phyloP scores from a whole-genome alignment of 768 basidiomycete species.

The Kockovaella imperatae region DNA sequence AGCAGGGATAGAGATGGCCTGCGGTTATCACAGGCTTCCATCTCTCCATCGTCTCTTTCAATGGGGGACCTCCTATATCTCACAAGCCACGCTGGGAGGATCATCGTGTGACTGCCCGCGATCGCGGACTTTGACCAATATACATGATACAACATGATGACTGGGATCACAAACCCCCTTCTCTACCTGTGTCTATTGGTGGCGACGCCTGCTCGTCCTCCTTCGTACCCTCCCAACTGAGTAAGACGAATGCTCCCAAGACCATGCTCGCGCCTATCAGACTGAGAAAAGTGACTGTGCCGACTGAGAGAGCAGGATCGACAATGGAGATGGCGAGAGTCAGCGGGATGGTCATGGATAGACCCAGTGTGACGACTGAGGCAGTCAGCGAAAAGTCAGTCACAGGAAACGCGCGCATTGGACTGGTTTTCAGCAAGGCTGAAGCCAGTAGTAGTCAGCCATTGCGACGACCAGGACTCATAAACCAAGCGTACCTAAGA shows the following conservation, averaged over 20 bases:
- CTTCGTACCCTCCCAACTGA: constrained; percentile 49
- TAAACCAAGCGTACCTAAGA: constrained; percentile 24
- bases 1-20: too few relatives aligned
- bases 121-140: too few relatives aligned
- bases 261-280: constrained; percentile 70
- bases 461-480: neutral
- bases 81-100: too few relatives aligned
- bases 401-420: constrained; percentile 45
- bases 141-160: too few relatives aligned
- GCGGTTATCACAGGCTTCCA: too few relatives aligned
- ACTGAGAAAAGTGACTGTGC: constrained; percentile 52
- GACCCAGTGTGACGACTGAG: constrained; percentile 75
- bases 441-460: constrained; percentile 36
- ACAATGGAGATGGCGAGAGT: constrained; percentile 75
- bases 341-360: constrained; percentile 86
- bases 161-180: too few relatives aligned
- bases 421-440: constrained; percentile 95
- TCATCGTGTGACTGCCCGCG: too few relatives aligned
- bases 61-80: too few relatives aligned
- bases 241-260: constrained; percentile 63
- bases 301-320: constrained; percentile 49
- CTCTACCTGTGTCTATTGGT: too few relatives aligned
- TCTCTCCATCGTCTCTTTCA: too few relatives aligned
- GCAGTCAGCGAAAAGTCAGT: neutral
- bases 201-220: neutral